phyloP scores from a whole-genome alignment of 2,329 filamentous ascomycete species.

The Cadophora luteo-olivacea region DNA sequence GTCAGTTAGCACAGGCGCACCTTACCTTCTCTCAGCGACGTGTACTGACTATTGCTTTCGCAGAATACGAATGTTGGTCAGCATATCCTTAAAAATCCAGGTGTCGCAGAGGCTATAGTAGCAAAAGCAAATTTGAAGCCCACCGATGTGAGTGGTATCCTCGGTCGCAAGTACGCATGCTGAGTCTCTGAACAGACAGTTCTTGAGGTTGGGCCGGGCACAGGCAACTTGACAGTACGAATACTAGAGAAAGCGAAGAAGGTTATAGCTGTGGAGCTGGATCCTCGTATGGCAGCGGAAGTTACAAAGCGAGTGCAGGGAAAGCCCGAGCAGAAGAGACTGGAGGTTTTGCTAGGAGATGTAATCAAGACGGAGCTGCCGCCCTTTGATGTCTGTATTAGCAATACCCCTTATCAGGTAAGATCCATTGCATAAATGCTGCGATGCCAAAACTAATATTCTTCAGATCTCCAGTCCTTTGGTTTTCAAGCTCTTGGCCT shows the following conservation, averaged over 20 bases:
- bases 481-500: slow-evolving; percentile 83
- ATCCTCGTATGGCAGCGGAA: slow-evolving; percentile 91
- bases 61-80: slow-evolving; percentile 62
- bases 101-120: slow-evolving; percentile 82
- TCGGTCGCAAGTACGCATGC: not conserved
- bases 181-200: slow-evolving; percentile 53
- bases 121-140: slow-evolving; percentile 90
- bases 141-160: slow-evolving; percentile 64
- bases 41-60: not conserved
- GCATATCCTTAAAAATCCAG: slow-evolving; percentile 89
- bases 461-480: slow-evolving; percentile 84
- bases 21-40: not conserved
- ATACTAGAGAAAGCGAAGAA: slow-evolving; percentile 89
- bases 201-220: slow-evolving; percentile 90
- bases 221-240: slow-evolving; percentile 85
- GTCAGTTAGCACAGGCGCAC: not conserved
- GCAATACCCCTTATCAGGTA: slow-evolving; percentile 68
- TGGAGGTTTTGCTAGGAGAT: slow-evolving; percentile 90
- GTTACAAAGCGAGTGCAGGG: slow-evolving; percentile 93
- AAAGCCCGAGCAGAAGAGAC: slow-evolving; percentile 79
- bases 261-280: slow-evolving; percentile 84
- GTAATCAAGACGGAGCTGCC: slow-evolving; percentile 82
- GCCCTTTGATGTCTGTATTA: slow-evolving; percentile 84
- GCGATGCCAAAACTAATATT: slow-evolving; percentile 32
- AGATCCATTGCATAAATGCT: slow-evolving; percentile 33